Evolutionary conservation across 441 rosid genomes (phyloP).

Genomic region (Gossypium laxum): DNA sequence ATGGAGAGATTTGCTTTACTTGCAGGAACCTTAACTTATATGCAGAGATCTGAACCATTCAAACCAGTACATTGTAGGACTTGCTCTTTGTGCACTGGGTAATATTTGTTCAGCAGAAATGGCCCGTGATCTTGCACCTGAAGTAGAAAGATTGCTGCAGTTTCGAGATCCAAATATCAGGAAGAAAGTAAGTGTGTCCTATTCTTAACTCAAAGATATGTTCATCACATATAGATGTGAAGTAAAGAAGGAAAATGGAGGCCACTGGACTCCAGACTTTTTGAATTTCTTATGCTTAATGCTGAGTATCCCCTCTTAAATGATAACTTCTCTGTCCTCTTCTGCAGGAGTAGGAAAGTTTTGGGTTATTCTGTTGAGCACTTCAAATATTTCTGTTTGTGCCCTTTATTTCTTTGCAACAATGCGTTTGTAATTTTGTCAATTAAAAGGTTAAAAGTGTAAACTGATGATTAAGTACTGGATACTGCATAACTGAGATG

Average conservation of each 20-base stretch:
- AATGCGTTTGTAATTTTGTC: neutral
- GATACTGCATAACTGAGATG: neutral
- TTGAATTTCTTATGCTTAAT: neutral
- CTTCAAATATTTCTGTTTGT: neutral
- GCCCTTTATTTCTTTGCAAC: neutral
- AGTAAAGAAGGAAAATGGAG: neutral
- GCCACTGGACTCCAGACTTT: neutral
- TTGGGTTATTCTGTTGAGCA: neutral
- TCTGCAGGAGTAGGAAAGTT: neutral
- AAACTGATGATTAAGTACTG: neutral
- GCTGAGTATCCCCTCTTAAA: neutral
- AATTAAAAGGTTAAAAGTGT: neutral
- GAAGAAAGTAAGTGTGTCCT: constrained; percentile 55
- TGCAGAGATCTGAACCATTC: constrained; percentile 93
- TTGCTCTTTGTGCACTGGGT: constrained; percentile 96
- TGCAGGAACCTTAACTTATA: constrained; percentile 47
- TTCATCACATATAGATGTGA: neutral
- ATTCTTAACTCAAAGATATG: constrained; percentile 5
- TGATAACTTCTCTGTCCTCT: neutral
- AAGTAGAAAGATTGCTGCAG: constrained; percentile 89
- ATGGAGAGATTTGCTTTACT: constrained; percentile 9
- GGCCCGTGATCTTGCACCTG: constrained; percentile 99
- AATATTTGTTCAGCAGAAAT: constrained; percentile 97
- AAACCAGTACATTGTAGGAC: constrained; percentile 94
- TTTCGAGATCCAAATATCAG: constrained; percentile 98